Evolutionary conservation across 2,329 filamentous ascomycete genomes (phyloP).

Genomic region (Penicillium hordei): DNA sequence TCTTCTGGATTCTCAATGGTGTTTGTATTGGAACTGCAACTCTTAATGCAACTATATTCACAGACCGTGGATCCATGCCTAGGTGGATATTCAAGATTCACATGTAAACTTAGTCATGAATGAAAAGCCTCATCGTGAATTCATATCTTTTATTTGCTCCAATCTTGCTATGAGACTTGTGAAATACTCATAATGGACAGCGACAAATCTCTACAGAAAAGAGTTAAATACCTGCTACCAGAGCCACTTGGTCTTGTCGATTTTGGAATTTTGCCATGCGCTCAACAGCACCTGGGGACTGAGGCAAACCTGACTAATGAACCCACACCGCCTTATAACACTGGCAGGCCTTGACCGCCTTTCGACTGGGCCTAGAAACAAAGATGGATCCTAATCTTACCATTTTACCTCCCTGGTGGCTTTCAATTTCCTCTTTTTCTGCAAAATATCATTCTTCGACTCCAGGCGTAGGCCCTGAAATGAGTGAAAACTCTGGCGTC

Average conservation of each 20-base stretch:
- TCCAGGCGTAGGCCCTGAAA: constrained; percentile 19
- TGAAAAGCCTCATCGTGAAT: not conserved
- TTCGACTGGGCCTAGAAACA: constrained; percentile 9
- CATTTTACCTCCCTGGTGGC: constrained; percentile 1
- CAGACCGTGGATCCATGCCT: not conserved
- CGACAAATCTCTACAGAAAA: not conserved
- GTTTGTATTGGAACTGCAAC: constrained; percentile 20
- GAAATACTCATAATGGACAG: too few relatives aligned
- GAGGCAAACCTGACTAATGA: not conserved
- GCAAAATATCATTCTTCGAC: not conserved
- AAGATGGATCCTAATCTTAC: constrained; percentile 5
- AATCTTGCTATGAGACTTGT: not conserved
- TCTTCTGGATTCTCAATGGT: constrained; percentile 18
- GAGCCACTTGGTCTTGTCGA: not conserved
- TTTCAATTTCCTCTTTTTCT: constrained; percentile 3
- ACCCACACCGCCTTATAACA: not conserved
- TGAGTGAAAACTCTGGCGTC: constrained; percentile 40
- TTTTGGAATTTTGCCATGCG: not conserved
- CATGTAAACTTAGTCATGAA: not conserved
- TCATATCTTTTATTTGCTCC: not conserved
- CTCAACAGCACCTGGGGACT: not conserved
- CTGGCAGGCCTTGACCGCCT: constrained; percentile 2
- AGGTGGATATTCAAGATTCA: not conserved
- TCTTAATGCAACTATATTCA: constrained; percentile 11
- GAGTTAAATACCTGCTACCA: not conserved